phyloP scores from a whole-genome alignment of 2,329 filamentous ascomycete genomes.

The Fusarium aywerte region DNA sequence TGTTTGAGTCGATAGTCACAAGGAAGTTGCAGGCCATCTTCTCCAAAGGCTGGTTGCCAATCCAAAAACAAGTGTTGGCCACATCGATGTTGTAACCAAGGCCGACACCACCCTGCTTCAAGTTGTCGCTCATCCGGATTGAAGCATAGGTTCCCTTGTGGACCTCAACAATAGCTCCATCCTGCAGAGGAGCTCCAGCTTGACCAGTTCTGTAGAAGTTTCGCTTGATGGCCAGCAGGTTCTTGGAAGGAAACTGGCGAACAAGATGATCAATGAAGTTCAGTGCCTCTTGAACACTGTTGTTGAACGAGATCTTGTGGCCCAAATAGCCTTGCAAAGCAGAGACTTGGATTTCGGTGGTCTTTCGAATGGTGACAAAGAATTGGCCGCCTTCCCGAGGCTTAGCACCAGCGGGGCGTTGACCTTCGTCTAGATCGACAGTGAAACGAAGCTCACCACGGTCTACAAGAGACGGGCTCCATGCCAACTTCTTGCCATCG shows the following conservation, averaged over 20 bases:
- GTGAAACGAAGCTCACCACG: slow-evolving; percentile 64
- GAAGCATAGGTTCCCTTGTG: slow-evolving; percentile 92
- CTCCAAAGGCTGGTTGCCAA: slow-evolving; percentile 53
- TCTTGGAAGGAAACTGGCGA: slow-evolving; percentile 77
- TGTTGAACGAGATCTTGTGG: slow-evolving; percentile 69
- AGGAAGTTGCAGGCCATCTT: slow-evolving; percentile 52
- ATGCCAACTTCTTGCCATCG: slow-evolving; percentile 87
- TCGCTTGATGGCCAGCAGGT: slow-evolving; percentile 78
- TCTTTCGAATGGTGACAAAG: slow-evolving; percentile 70
- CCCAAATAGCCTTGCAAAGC: slow-evolving; percentile 74
- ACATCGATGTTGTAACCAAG: slow-evolving; percentile 91
- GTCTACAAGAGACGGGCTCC: slow-evolving; percentile 63
- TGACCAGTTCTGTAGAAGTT: slow-evolving; percentile 77
- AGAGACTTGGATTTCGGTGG: slow-evolving; percentile 74
- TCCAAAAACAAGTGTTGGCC: slow-evolving; percentile 91
- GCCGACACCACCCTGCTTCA: slow-evolving; percentile 63
- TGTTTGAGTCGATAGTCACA: slow-evolving; percentile 44
- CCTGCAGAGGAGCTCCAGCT: slow-evolving; percentile 65
- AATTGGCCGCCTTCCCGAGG: slow-evolving; percentile 60
- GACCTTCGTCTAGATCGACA: slow-evolving; percentile 79
- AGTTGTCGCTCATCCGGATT: slow-evolving; percentile 74
- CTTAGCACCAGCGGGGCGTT: slow-evolving; percentile 54
- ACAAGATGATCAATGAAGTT: slow-evolving; percentile 93
- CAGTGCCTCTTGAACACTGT: slow-evolving; percentile 78
- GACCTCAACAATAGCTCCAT: slow-evolving; percentile 71